Base-by-base conservation (phyloP, 495 filamentous ascomycete genomes). In the Chaetomium tenue region DNA sequence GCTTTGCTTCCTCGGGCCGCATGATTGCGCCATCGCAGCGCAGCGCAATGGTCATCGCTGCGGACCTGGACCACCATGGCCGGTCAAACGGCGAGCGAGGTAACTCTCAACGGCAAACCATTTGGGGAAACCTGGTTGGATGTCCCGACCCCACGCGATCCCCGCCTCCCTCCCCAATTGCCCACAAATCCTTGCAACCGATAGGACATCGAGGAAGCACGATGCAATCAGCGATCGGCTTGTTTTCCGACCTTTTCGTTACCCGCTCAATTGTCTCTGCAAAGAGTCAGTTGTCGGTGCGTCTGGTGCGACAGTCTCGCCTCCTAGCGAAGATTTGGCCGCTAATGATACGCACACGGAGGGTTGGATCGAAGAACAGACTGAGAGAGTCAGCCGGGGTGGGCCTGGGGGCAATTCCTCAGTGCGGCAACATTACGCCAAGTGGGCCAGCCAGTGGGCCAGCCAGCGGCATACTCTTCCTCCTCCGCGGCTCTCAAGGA, bases 291-390 rank as follows among this genome's bases (percentile, higher is more conserved):
- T 67, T 18, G 65, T 57, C 22, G 65, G 55, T 65, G 66, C 61
- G 57, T 53, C 63, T 68, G 52, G 71, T 73, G 67, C 67, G 65
- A 74, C 67, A 69, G 67, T 70, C 67, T 70, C 57, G 63, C 67
- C 63, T 63, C 58, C 61, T 28, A 59, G 23, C 63, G 63, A 64
- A 53, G 62, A 33, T 63, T 63, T 52, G 65, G 64, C 42, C 25
- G n/a, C 26, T 48, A 67, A 30, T 48, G 71, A 63, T 67, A 57
- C 65, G 60, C 71, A 57, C 64, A 52, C 53, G 60, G 33, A 51
- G 64, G 60, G 63, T 68, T 48, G 3, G 53, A 42, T 37, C 6
- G 6, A 37, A 11, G 55, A 39, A 30, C 3, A 30, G 28, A 30
- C 28, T 2, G 6, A 6, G 30, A 63, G 68, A 73, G 72, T 74